A percentile compares a stretch with the other conserved stretches of the same genome.
These are phyloP conservation scores for Thermothelomyces thermophilus DNA, from an alignment of 2,329 filamentous ascomycete genomes.

Conservation along the genomic window DNA sequence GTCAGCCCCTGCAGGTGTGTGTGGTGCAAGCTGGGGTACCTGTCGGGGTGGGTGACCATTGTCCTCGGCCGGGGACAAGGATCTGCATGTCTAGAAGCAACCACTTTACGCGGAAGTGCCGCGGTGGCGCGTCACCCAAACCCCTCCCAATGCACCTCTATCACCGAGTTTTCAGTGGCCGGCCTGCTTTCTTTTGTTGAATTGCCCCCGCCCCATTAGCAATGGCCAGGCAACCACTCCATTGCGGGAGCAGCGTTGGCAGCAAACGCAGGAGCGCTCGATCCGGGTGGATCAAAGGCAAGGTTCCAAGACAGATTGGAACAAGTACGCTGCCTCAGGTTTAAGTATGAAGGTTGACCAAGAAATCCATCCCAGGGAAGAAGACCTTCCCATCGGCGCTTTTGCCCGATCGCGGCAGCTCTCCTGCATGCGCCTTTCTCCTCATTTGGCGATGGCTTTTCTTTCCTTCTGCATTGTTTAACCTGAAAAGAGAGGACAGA, in stretches of 20 bases:
- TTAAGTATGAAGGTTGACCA: neutral
- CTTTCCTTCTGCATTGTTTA: constrained; percentile 4
- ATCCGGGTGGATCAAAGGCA: constrained; percentile 20
- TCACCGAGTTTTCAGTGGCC: constrained; percentile 16
- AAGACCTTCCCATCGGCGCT: constrained; percentile 8
- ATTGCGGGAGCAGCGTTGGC: constrained; percentile 18
- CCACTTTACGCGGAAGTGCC: constrained; percentile 30
- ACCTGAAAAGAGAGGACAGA: neutral
- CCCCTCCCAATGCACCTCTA: constrained; percentile 19
- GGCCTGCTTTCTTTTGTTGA: constrained; percentile 22
- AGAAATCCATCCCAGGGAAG: constrained; percentile 4
- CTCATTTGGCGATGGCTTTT: constrained; percentile 13
- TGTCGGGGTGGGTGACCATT: constrained; percentile 6
- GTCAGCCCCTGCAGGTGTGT: constrained; percentile 6
- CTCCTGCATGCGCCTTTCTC: constrained; percentile 16
- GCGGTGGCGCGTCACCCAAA: constrained; percentile 24
- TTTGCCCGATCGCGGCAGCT: constrained; percentile 10
- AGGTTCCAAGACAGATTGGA: constrained; percentile 1
- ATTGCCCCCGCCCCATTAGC: constrained; percentile 8
- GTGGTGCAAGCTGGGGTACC: neutral
- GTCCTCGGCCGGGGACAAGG: constrained; percentile 18
- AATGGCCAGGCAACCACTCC: constrained; percentile 23
- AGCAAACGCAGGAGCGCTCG: constrained; percentile 9
- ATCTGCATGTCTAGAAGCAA: constrained; percentile 21
- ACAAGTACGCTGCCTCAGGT: no score